Conservation (phyloP, 1,284 basidiomycete genomes). For the Ganoderma leucocontextum region DNA sequence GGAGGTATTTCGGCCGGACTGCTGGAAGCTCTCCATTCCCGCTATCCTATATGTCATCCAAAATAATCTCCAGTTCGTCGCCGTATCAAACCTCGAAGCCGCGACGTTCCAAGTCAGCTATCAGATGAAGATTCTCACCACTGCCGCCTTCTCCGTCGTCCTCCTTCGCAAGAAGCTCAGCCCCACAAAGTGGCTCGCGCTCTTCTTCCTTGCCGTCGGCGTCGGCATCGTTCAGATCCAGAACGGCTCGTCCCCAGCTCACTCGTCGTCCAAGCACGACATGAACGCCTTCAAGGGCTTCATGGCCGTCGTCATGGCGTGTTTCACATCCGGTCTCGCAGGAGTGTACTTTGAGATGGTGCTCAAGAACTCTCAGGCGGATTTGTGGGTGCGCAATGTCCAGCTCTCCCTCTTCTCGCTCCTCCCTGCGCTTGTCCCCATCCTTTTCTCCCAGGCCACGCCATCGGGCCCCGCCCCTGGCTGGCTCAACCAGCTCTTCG, state of each 20-base stretch:
- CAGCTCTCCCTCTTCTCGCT: constrained; percentile 83
- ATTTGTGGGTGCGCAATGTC: constrained; percentile 83
- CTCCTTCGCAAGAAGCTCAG: constrained; percentile 81
- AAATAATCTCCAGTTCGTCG: constrained; percentile 95
- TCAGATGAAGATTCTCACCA: constrained; percentile 97
- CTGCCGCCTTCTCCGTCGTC: constrained; percentile 90
- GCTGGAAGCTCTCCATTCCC: constrained; percentile 95
- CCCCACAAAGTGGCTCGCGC: constrained; percentile 82
- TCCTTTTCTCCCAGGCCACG: constrained; percentile 59
- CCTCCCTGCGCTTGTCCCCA: constrained; percentile 76
- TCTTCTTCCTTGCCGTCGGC: constrained; percentile 86
- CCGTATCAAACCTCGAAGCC: constrained; percentile 89
- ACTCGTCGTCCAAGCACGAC: constrained; percentile 41
- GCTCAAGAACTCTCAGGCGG: constrained; percentile 73
- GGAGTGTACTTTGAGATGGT: constrained; percentile 89
- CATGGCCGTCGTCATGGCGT: constrained; percentile 74
- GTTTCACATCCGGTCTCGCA: constrained; percentile 82
- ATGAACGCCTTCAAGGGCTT: constrained; percentile 76
- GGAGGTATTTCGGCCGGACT: constrained; percentile 73
- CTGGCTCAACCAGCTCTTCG: constrained; percentile 64
- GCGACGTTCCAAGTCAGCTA: constrained; percentile 94
- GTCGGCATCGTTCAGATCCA: constrained; percentile 95
- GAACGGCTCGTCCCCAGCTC: constrained; percentile 41
- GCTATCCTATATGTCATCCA: constrained; percentile 95
- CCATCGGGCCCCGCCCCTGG: constrained; percentile 43